Conservation (phyloP, 176 grass and related monocot species). For the Oryza nivara region DNA sequence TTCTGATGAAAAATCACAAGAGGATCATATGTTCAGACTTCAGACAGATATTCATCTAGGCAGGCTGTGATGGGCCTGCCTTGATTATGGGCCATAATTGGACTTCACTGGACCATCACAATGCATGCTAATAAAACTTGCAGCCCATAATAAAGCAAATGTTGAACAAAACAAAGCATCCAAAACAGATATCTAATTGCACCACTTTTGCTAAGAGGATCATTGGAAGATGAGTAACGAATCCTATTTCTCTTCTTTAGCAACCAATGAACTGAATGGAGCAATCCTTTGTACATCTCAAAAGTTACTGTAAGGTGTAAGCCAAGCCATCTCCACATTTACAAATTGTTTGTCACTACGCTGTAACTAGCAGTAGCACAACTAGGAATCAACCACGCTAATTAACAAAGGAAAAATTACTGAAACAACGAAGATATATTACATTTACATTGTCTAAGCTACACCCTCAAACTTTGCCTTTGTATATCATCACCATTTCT, state of each 20-base stretch:
- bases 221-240: neutral
- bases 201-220: neutral
- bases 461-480: neutral
- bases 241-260: neutral
- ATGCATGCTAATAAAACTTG: no score
- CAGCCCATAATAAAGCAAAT: no score
- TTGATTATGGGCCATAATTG: no score
- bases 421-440: neutral
- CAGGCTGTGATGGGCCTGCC: no score
- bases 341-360: neutral
- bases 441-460: neutral
- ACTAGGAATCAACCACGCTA: neutral
- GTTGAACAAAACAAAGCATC: no score
- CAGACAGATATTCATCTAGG: no score
- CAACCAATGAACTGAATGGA: neutral
- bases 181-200: no score
- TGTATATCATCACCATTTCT: neutral
- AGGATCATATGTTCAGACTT: no score
- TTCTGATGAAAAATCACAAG: neutral
- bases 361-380: neutral
- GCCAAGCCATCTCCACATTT: neutral
- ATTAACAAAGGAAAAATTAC: neutral
- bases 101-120: no score
- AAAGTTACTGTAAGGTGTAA: neutral
- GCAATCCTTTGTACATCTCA: neutral